A percentile compares a stretch with the other conserved stretches of the same genome.
phyloP scores from a whole-genome alignment of 1,139 yeast species.

The Nakaseomyces nivariensis region DNA sequence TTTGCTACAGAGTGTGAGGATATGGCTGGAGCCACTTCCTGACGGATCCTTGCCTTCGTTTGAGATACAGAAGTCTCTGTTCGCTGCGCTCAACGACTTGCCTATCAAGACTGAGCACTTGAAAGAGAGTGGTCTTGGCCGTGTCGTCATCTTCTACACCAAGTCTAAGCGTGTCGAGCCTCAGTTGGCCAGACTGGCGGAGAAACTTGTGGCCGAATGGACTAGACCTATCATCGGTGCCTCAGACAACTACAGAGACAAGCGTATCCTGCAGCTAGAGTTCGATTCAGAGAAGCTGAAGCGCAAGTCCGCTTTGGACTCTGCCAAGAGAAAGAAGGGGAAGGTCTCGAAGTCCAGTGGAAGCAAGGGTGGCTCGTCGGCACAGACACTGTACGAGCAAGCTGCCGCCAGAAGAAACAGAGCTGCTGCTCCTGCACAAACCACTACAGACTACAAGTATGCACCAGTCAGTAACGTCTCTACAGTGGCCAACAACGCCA shows the following conservation, averaged over 20 bases:
- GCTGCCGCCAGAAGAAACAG: constrained; percentile 88
- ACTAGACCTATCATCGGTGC: constrained; percentile 96
- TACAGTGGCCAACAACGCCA: constrained; percentile 27
- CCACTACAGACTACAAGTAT: constrained; percentile 79
- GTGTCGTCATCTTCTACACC: constrained; percentile 88
- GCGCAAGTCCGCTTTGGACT: constrained; percentile 32
- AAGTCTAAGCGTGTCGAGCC: constrained; percentile 85
- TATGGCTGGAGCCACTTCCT: constrained; percentile 97
- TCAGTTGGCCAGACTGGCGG: constrained; percentile 76
- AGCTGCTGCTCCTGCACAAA: constrained; percentile 88
- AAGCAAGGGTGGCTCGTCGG: constrained; percentile 14
- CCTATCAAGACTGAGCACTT: constrained; percentile 95
- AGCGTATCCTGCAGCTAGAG: constrained; percentile 58
- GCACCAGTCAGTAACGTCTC: constrained; percentile 69
- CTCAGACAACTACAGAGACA: constrained; percentile 88
- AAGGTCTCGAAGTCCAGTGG: constrained; percentile 34
- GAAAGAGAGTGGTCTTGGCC: constrained; percentile 90
- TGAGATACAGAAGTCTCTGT: constrained; percentile 85
- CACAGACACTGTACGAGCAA: constrained; percentile 55
- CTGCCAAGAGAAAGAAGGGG: constrained; percentile 21
- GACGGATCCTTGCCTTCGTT: constrained; percentile 96
- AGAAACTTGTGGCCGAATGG: constrained; percentile 91
- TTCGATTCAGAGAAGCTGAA: constrained; percentile 54
- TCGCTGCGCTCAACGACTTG: constrained; percentile 59
- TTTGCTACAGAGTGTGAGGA: constrained; percentile 81